Percentiles rank a stretch among this genome's conserved stretches.
phyloP scores from a whole-genome alignment of 2,329 filamentous ascomycete genomes.

The Scytalidium lignicola region DNA sequence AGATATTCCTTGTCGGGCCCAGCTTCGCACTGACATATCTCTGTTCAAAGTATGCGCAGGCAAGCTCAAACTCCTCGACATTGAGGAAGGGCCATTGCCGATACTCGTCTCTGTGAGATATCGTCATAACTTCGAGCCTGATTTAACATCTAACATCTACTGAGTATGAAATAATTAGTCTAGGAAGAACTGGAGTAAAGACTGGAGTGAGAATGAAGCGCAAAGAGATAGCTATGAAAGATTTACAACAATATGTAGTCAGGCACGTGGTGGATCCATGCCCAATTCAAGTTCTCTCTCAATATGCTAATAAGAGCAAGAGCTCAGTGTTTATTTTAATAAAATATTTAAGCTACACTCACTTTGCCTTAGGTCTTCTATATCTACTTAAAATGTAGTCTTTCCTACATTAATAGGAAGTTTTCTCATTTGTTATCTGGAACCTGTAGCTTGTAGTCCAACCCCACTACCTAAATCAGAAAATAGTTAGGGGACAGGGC shows the following conservation, averaged over 20 bases:
- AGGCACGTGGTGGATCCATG: not conserved
- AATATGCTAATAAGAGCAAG: too few species aligned
- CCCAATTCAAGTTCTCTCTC: not conserved
- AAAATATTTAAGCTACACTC: too few species aligned
- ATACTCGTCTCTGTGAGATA: constrained; percentile 32
- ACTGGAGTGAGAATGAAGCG: too few species aligned
- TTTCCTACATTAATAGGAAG: too few species aligned
- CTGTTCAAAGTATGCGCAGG: constrained; percentile 57
- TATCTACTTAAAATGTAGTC: too few species aligned
- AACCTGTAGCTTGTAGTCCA: too few species aligned
- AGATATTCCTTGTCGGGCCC: constrained; percentile 47
- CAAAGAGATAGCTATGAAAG: too few species aligned
- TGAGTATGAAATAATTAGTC: too few species aligned
- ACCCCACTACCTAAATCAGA: not conserved
- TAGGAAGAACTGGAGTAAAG: too few species aligned
- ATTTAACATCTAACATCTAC: not conserved
- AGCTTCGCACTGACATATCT: constrained; percentile 54
- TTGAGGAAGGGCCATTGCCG: constrained; percentile 55
- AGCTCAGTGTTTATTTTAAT: not conserved
- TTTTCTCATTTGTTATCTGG: too few species aligned
- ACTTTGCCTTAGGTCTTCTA: too few species aligned
- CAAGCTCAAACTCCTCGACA: constrained; percentile 57
- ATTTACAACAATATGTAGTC: too few species aligned
- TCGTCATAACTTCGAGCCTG: constrained; percentile 4
- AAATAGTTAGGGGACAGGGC: not conserved